Evolutionary conservation across 2,329 filamentous ascomycete genomes (phyloP).

Genomic region (Colletotrichum gigasporum): DNA sequence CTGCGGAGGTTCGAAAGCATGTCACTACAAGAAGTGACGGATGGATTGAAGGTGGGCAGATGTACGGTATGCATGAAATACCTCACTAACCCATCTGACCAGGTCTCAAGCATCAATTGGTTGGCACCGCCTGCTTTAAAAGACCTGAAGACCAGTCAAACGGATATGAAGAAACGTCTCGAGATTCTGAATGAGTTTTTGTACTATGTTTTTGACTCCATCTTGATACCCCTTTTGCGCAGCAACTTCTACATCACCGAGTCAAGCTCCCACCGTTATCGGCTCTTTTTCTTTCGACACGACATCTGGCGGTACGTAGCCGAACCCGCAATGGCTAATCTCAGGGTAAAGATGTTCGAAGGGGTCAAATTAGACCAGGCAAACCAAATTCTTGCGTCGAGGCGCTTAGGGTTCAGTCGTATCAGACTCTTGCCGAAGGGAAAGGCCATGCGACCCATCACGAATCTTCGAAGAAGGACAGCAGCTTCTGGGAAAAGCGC

Average conservation of each 20-base stretch:
- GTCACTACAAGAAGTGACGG: constrained; percentile 79
- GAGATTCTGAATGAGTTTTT: constrained; percentile 87
- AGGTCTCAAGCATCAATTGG: constrained; percentile 80
- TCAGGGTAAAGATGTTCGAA: constrained; percentile 82
- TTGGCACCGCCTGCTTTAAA: constrained; percentile 64
- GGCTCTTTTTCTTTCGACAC: constrained; percentile 92
- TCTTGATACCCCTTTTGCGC: constrained; percentile 86
- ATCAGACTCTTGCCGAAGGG: constrained; percentile 86
- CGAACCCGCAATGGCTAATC: constrained; percentile 72
- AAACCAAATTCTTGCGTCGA: constrained; percentile 64
- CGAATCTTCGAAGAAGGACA: constrained; percentile 79
- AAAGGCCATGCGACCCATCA: constrained; percentile 80
- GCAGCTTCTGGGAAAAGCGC: constrained; percentile 72
- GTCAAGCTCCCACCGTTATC: constrained; percentile 80
- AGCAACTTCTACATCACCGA: constrained; percentile 96
- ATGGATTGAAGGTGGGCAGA: constrained; percentile 74
- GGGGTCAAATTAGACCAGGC: constrained; percentile 72
- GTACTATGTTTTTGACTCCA: constrained; percentile 93
- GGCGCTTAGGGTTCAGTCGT: constrained; percentile 79
- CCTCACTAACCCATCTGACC: not conserved
- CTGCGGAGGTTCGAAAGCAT: constrained; percentile 84
- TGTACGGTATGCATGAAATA: not conserved
- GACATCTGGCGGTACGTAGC: constrained; percentile 86
- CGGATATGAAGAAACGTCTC: constrained; percentile 78
- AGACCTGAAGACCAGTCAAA: constrained; percentile 68